Base-by-base conservation (phyloP, 2,329 filamentous ascomycete species). In the Neocatenulostroma microsporum region DNA sequence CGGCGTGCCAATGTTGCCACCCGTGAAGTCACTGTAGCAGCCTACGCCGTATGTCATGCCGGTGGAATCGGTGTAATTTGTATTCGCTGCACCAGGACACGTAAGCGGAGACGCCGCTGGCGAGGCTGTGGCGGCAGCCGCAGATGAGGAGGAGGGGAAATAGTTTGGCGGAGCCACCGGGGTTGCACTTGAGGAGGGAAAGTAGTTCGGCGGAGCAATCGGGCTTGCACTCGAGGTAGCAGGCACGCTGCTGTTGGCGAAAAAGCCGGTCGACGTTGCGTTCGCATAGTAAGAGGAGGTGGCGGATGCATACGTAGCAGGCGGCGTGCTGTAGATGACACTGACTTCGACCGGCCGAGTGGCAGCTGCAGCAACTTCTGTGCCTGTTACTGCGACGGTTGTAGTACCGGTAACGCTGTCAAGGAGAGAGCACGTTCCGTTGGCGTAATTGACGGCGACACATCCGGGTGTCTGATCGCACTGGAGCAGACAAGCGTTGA, bases 391-490 rank as follows among this genome's bases (percentile, higher is more conserved):
- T 19, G 15, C 21, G 3, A 29, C 31, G 11, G 17, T 30, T 12
- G 24, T 34, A n/a, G 23, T 39, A 15, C 31, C 26, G 3, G 30
- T 35, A n/a, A 39, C 37, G 5, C 13, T 21, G 20, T 25, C 25
- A 14, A 39, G 26, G 23, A 39, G 15, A n/a, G 9, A 9, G 25
- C 37, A 39, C 3, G 30, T 38, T 7, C 30, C 34, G 20, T 37
- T 30, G 12, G 21, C 24, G 28, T 18, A 51, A 17, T 46, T 48
- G 15, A 48, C 39, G 2, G 42, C 45, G 4, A 46, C 42, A 33
- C 51, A 54, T 3, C 41, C 40, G 15, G 27, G 13, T 7, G 30
- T 37, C 10, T 20, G 32, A 13, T 49, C 46, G 30, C 51, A 54
- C 3, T 42, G 20, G 6, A 21, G 19, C 12, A 49, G 30, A 24